A percentile compares a stretch with the other conserved stretches of the same genome.
Evolutionary conservation across 2,329 filamentous ascomycete species (phyloP).

Genomic region (Aaosphaeria pasadenensis): DNA sequence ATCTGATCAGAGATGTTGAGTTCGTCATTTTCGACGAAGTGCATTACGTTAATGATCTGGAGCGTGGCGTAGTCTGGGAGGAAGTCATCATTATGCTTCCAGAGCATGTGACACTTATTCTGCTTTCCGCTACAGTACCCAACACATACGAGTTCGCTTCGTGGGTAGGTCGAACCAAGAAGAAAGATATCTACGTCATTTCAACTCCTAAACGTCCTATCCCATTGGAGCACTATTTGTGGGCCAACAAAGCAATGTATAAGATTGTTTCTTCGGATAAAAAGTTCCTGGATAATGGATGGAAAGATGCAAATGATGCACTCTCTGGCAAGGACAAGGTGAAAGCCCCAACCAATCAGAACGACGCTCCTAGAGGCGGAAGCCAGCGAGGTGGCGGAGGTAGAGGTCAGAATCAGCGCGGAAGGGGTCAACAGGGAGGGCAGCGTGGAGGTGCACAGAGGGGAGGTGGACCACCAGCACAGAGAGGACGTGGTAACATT

Average conservation of each 20-base stretch:
- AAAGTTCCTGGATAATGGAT: slow-evolving; percentile 85
- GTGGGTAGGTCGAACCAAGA: slow-evolving; percentile 96
- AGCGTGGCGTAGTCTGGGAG: slow-evolving; percentile 97
- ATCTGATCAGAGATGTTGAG: slow-evolving; percentile 94
- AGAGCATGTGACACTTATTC: slow-evolving; percentile 91
- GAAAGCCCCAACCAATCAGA: slow-evolving; percentile 54
- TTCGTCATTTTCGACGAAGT: slow-evolving; percentile 99
- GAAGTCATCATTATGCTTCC: slow-evolving; percentile 99
- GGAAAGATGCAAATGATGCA: slow-evolving; percentile 87
- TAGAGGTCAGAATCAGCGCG: slow-evolving; percentile 53
- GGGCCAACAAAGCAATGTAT: slow-evolving; percentile 87
- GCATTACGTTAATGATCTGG: slow-evolving; percentile 95
- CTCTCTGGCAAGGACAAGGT: slow-evolving; percentile 79
- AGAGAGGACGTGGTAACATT: slow-evolving; percentile 75
- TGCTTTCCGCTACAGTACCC: slow-evolving; percentile 92
- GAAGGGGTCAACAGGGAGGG: slow-evolving; percentile 41
- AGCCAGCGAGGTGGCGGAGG: slow-evolving; percentile 45
- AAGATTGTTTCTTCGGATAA: slow-evolving; percentile 95
- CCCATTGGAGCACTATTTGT: slow-evolving; percentile 91
- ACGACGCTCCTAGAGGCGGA: slow-evolving; percentile 54
- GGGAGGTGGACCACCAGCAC: slow-evolving; percentile 53
- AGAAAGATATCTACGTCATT: slow-evolving; percentile 98
- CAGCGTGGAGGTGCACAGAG: slow-evolving; percentile 50
- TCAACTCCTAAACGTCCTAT: slow-evolving; percentile 94
- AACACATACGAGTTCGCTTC: slow-evolving; percentile 98